These are phyloP conservation scores for Chlorociboria aeruginascens DNA, from an alignment of 495 filamentous ascomycete species.

Conservation along the genomic window DNA sequence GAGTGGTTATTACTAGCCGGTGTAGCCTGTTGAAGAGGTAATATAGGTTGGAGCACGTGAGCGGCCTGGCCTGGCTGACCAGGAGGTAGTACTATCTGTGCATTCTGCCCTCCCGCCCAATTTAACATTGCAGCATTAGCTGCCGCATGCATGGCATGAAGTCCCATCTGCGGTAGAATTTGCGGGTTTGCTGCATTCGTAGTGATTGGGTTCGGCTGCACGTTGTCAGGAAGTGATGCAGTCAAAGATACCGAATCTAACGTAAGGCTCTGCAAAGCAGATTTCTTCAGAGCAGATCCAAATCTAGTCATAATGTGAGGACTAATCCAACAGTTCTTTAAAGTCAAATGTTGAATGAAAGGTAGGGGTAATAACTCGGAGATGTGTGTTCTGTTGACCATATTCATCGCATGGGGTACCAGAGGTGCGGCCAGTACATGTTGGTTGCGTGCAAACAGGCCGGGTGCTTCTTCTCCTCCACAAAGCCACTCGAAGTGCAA, in stretches of 20 bases:
- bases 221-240: conserved; percentile 10
- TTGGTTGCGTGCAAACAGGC: conserved; percentile 36
- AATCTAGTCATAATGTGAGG: conserved; percentile 28
- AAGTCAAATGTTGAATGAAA: conserved; percentile 37
- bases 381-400: conserved; percentile 27
- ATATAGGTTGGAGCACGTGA: neutral
- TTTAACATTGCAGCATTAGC: neutral
- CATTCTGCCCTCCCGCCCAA: neutral
- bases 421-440: conserved; percentile 42
- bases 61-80: neutral
- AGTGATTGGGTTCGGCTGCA: conserved; percentile 2
- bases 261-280: conserved; percentile 23
- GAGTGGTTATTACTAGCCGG: conserved; percentile 1
- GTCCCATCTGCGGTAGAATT: neutral
- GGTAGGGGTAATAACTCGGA: conserved; percentile 22
- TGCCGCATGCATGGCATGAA: neutral
- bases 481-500: conserved; percentile 43
- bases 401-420: conserved; percentile 26
- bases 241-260: conserved; percentile 35
- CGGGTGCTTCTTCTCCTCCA: conserved; percentile 44
- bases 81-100: neutral
- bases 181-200: neutral
- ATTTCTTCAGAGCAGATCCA: conserved; percentile 12
- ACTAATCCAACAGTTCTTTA: conserved; percentile 43
- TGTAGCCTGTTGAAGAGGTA: neutral